Evolutionary conservation across 257 asterid genomes (phyloP).

Genomic region (Ballota nigra): DNA sequence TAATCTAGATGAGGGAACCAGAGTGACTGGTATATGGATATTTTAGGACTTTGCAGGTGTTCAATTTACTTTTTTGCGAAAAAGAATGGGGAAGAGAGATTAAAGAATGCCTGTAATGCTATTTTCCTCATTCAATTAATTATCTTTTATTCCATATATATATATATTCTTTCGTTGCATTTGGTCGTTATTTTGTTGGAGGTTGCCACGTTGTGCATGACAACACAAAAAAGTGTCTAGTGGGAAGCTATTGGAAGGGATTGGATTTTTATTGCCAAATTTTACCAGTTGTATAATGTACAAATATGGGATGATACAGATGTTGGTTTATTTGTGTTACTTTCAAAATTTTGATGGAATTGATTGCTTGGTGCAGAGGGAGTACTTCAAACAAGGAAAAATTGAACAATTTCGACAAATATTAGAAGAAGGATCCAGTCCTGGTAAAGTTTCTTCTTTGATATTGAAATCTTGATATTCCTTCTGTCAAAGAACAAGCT

Average conservation of each 20-base stretch:
- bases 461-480: conserved; percentile 8
- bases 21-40: not conserved
- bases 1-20: not conserved
- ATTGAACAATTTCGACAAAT: conserved; percentile 87
- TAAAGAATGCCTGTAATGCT: not conserved
- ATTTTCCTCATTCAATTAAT: not conserved
- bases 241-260: conserved; percentile 6
- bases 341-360: conserved; percentile 12
- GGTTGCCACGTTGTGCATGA: conserved; percentile 5
- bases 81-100: not conserved
- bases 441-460: conserved; percentile 45
- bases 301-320: not conserved
- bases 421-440: conserved; percentile 98
- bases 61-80: conserved; percentile 9
- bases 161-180: not conserved
- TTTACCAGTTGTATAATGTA: conserved; percentile 1
- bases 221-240: not conserved
- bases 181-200: not conserved
- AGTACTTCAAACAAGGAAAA: conserved; percentile 97
- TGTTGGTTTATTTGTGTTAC: not conserved
- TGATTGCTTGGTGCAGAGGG: conserved; percentile 65
- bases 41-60: not conserved
- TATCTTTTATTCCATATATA: not conserved
- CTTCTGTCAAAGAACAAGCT: conserved; percentile 1
- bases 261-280: conserved; percentile 14